Evolutionary conservation across 208 protist genomes (phyloP).

Genomic region (Herpetomonas tarakana): DNA sequence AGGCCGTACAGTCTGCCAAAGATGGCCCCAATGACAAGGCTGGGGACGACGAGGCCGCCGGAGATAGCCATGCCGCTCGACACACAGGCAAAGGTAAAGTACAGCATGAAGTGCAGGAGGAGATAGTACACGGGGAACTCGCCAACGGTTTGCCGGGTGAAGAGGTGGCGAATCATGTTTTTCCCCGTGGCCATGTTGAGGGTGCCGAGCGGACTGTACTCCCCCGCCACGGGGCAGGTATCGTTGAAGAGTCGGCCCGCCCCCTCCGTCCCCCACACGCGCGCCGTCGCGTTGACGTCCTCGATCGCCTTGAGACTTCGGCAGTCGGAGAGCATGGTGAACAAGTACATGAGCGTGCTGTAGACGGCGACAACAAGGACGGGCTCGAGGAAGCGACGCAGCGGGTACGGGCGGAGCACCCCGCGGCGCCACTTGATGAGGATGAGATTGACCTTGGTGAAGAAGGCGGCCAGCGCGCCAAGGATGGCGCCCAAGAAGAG

Average conservation of each 20-base stretch:
- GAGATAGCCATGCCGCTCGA: slow-evolving; percentile 80
- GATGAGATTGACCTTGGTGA: slow-evolving; percentile 87
- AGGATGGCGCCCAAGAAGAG: slow-evolving; percentile 80
- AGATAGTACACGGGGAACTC: slow-evolving; percentile 68
- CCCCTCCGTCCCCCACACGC: slow-evolving; percentile 76
- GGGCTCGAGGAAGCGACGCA: slow-evolving; percentile 71
- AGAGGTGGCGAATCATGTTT: slow-evolving; percentile 84
- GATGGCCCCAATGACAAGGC: slow-evolving; percentile 86
- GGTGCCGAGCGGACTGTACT: slow-evolving; percentile 81
- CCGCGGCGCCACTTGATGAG: slow-evolving; percentile 70
- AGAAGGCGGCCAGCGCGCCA: slow-evolving; percentile 81
- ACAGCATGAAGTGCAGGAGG: slow-evolving; percentile 75
- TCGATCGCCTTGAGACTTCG: slow-evolving; percentile 26
- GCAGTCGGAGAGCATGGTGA: slow-evolving; percentile 47
- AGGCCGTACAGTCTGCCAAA: slow-evolving; percentile 84
- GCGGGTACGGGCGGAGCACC: slow-evolving; percentile 39
- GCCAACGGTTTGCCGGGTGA: slow-evolving; percentile 77
- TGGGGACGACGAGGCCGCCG: slow-evolving; percentile 88
- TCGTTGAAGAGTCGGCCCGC: slow-evolving; percentile 53
- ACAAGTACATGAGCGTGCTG: slow-evolving; percentile 45
- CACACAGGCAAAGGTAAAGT: slow-evolving; percentile 74
- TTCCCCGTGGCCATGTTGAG: slow-evolving; percentile 84
- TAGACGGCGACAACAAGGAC: slow-evolving; percentile 59
- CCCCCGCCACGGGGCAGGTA: slow-evolving; percentile 36
- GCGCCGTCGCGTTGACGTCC: slow-evolving; percentile 29